phyloP scores from a whole-genome alignment of 2,329 filamentous ascomycete species.

The Phaeosphaeria sp. region DNA sequence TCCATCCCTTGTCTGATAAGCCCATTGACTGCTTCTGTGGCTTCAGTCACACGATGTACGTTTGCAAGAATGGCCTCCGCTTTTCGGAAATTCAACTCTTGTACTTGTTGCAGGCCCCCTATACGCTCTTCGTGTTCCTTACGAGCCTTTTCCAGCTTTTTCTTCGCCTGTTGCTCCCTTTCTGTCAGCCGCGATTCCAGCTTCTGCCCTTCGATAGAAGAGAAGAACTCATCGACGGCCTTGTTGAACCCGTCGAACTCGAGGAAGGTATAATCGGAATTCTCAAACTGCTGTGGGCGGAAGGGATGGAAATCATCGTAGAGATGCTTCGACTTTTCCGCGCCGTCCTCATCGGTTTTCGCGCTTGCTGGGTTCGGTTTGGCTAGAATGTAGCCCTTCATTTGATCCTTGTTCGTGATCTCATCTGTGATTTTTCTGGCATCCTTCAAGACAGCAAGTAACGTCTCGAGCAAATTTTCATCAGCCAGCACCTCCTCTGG shows the following conservation, averaged over 20 bases:
- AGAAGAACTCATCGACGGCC: conserved; percentile 96
- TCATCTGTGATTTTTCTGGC: conserved; percentile 73
- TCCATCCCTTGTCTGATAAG: conserved; percentile 96
- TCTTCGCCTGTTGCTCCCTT: conserved; percentile 78
- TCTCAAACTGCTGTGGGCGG: conserved; percentile 78
- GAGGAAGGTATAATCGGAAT: conserved; percentile 70
- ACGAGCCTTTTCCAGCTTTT: conserved; percentile 83
- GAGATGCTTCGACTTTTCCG: conserved; percentile 60
- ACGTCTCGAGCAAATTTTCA: conserved; percentile 66
- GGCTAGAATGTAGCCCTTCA: conserved; percentile 88
- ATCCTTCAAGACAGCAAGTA: conserved; percentile 72
- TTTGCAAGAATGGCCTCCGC: conserved; percentile 92
- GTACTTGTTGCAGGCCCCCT: conserved; percentile 79
- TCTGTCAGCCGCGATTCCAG: conserved; percentile 84
- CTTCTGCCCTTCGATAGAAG: conserved; percentile 92
- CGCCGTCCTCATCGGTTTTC: conserved; percentile 49
- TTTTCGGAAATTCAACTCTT: conserved; percentile 84
- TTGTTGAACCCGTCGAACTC: conserved; percentile 87
- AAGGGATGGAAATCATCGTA: conserved; percentile 98
- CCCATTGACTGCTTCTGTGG: conserved; percentile 88
- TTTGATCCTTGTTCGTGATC: conserved; percentile 69
- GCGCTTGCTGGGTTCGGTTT: conserved; percentile 56
- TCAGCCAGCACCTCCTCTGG: conserved; percentile 74
- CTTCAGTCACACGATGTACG: conserved; percentile 87
- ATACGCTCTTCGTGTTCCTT: conserved; percentile 85